A percentile compares a stretch with the other conserved stretches of the same genome.
Conservation (phyloP, 2,329 filamentous ascomycete species). For the Trichoderma breve region DNA sequence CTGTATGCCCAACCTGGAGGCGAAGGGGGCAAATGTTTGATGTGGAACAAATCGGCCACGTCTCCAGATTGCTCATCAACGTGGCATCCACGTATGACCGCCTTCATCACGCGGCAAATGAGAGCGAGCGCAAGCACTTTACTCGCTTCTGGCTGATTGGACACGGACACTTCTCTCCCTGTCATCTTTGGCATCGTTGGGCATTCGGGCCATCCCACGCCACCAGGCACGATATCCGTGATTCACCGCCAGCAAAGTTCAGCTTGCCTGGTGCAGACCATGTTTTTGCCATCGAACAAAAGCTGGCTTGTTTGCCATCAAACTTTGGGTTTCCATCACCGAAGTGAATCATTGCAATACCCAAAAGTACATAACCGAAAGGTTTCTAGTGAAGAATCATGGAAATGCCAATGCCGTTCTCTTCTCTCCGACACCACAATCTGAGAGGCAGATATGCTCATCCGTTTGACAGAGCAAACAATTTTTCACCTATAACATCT, state of each 20-base stretch:
- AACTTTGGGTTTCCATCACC: neutral
- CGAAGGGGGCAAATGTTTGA: neutral
- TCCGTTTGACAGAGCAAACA: neutral
- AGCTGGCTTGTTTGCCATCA: neutral
- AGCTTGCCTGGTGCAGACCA: neutral
- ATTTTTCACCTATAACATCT: neutral
- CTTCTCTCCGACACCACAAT: neutral
- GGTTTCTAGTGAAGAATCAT: neutral
- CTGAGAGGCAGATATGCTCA: neutral
- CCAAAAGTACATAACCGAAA: slow-evolving; percentile 11
- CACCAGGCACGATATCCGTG: neutral
- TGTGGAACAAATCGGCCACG: neutral
- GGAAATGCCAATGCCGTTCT: neutral
- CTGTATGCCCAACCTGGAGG: neutral
- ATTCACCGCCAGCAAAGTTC: slow-evolving; percentile 6
- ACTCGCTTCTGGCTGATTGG: neutral
- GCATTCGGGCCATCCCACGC: neutral
- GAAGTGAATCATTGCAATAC: slow-evolving; percentile 13
- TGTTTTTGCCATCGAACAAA: neutral
- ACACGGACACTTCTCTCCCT: neutral
- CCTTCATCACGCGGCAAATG: neutral
- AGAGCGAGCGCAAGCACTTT: neutral
- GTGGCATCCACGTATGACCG: neutral
- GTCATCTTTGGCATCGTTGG: neutral
- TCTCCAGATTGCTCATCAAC: neutral